Evolutionary conservation across 1,284 basidiomycete species (phyloP).

Genomic region (Porodaedalea pini): DNA sequence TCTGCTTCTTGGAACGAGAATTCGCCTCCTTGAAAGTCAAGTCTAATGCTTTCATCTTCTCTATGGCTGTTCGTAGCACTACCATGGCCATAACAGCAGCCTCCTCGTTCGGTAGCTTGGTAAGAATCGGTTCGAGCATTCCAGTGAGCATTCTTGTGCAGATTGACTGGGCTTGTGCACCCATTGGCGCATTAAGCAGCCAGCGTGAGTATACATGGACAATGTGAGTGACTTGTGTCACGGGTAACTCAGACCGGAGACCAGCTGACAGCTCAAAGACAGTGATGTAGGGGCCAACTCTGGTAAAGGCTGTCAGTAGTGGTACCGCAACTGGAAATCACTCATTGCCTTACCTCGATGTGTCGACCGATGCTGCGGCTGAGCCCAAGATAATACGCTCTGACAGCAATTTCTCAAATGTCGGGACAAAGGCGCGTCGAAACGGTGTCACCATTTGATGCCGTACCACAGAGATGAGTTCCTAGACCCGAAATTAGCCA

Average conservation of each 20-base stretch:
- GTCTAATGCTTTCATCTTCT: slow-evolving; percentile 83
- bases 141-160: slow-evolving; percentile 93
- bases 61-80: slow-evolving; percentile 83
- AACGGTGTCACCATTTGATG: slow-evolving; percentile 86
- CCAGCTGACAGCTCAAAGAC: slow-evolving; percentile 95
- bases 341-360: slow-evolving; percentile 56
- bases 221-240: slow-evolving; percentile 76
- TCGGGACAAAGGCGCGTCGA: slow-evolving; percentile 76
- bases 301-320: slow-evolving; percentile 30
- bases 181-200: slow-evolving; percentile 86
- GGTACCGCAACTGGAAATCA: neutral
- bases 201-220: slow-evolving; percentile 86
- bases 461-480: slow-evolving; percentile 89
- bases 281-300: slow-evolving; percentile 82
- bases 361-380: slow-evolving; percentile 79
- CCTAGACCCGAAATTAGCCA: slow-evolving; percentile 44
- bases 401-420: slow-evolving; percentile 89
- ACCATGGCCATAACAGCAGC: slow-evolving; percentile 66
- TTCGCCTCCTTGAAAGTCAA: slow-evolving; percentile 60
- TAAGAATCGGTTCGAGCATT: slow-evolving; percentile 79
- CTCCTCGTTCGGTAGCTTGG: slow-evolving; percentile 67
- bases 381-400: slow-evolving; percentile 90
- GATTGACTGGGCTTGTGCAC: slow-evolving; percentile 83
- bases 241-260: slow-evolving; percentile 79
- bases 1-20: slow-evolving; percentile 46